These are phyloP conservation scores for Phyllosticta ampelicida DNA, from an alignment of 2,329 filamentous ascomycete genomes.

Conservation along the genomic window DNA sequence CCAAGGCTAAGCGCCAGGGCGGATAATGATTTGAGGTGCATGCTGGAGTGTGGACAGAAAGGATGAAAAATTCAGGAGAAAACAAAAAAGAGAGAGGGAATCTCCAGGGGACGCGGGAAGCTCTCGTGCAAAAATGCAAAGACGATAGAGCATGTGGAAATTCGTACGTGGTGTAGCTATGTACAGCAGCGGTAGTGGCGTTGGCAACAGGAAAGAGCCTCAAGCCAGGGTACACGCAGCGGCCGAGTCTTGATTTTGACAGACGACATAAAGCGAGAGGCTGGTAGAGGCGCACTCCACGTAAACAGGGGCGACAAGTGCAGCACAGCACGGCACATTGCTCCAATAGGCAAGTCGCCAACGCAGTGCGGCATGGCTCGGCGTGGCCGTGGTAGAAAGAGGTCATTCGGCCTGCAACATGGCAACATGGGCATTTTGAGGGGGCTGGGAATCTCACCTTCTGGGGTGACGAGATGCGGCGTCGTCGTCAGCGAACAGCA, in stretches of 20 bases:
- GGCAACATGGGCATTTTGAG: background rate
- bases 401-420: background rate
- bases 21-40: background rate
- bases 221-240: slow-evolving; percentile 1
- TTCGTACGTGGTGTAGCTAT: background rate
- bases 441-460: background rate
- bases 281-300: background rate
- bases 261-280: background rate
- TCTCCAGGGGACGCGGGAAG: background rate
- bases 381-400: background rate
- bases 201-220: slow-evolving; percentile 1
- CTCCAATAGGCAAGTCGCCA: no score
- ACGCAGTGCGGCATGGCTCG: background rate
- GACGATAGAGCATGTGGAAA: background rate
- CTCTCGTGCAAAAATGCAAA: background rate
- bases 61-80: background rate
- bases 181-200: slow-evolving; percentile 5
- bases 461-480: background rate
- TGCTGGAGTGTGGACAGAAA: background rate
- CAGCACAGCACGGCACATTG: no score
- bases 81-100: background rate
- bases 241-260: background rate
- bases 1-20: background rate
- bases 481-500: background rate
- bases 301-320: background rate